Percentiles rank a stretch among this genome's conserved stretches.
These are phyloP conservation scores for Incumbomyces delicatus DNA, from an alignment of 2,329 filamentous ascomycete species.

Conservation along the genomic window DNA sequence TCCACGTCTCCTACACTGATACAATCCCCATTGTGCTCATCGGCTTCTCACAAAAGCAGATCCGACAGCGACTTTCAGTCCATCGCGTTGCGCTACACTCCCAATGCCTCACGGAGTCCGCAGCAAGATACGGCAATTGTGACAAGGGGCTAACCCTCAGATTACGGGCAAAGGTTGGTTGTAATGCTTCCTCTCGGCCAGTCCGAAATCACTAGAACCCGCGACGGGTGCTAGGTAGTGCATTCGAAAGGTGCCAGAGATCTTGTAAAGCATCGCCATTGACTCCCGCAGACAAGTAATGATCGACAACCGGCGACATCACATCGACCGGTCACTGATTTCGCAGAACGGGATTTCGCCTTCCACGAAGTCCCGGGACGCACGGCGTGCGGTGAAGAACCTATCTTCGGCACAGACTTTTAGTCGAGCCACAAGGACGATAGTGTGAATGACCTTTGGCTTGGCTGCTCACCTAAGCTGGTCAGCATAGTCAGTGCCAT, in stretches of 20 bases:
- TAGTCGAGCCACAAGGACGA: conserved; percentile 33
- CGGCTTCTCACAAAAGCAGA: too few relatives aligned
- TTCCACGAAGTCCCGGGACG: conserved; percentile 44
- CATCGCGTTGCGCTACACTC: too few relatives aligned
- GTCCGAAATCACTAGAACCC: conserved; percentile 36
- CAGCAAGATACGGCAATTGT: too few relatives aligned
- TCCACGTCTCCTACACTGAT: too few relatives aligned
- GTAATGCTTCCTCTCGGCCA: conserved; percentile 40
- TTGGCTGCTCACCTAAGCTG: conserved; percentile 40
- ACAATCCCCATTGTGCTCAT: too few relatives aligned
- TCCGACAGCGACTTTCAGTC: too few relatives aligned
- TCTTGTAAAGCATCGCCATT: conserved; percentile 31
- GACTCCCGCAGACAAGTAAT: too few relatives aligned
- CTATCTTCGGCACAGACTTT: conserved; percentile 39
- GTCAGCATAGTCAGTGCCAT: conserved; percentile 39
- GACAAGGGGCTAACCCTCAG: too few relatives aligned
- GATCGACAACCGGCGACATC: too few relatives aligned
- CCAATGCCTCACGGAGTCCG: too few relatives aligned
- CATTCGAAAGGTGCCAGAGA: conserved; percentile 41
- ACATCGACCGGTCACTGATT: too few relatives aligned
- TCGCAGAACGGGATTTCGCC: conserved; percentile 40
- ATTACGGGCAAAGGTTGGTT: conserved; percentile 19
- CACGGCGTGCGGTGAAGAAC: conserved; percentile 40
- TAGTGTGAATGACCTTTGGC: conserved; percentile 33
- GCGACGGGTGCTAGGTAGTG: conserved; percentile 38